Evolutionary conservation across 2,329 filamentous ascomycete genomes (phyloP).

Genomic region (Leptographium lundbergii): DNA sequence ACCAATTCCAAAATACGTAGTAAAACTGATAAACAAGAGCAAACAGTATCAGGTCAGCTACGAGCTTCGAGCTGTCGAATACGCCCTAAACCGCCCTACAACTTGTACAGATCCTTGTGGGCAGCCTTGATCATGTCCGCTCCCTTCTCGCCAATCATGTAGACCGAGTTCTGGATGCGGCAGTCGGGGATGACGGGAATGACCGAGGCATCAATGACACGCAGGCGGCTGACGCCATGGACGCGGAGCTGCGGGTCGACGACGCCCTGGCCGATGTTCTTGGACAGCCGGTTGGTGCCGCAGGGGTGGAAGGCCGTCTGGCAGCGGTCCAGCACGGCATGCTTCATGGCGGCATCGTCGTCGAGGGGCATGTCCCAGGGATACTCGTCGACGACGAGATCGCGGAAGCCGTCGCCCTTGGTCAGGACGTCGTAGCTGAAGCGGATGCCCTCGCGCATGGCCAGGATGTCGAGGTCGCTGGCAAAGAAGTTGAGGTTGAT

Average conservation of each 20-base stretch:
- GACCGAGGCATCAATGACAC: conserved; percentile 42
- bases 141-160: conserved; percentile 43
- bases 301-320: conserved; percentile 49
- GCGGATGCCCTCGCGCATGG: conserved; percentile 43
- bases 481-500: conserved; percentile 50
- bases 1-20: background rate
- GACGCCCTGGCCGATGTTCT: conserved; percentile 36
- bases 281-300: conserved; percentile 39
- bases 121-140: conserved; percentile 34
- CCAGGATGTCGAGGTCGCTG: conserved; percentile 42
- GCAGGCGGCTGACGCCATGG: conserved; percentile 37
- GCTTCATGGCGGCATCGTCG: conserved; percentile 42
- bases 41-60: background rate
- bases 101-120: conserved; percentile 13
- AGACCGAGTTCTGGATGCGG: conserved; percentile 48
- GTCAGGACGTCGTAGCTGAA: conserved; percentile 44
- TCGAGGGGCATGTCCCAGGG: conserved; percentile 47
- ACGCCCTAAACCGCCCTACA: background rate
- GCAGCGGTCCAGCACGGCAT: conserved; percentile 41
- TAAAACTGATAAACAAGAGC: background rate
- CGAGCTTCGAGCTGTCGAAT: background rate
- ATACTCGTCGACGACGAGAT: conserved; percentile 39
- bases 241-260: conserved; percentile 39
- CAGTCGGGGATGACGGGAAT: conserved; percentile 43
- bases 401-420: conserved; percentile 42